Percentiles rank a stretch among this genome's conserved stretches.
phyloP scores from a whole-genome alignment of 176 grass and related monocot species.

The Cocos nucifera region DNA sequence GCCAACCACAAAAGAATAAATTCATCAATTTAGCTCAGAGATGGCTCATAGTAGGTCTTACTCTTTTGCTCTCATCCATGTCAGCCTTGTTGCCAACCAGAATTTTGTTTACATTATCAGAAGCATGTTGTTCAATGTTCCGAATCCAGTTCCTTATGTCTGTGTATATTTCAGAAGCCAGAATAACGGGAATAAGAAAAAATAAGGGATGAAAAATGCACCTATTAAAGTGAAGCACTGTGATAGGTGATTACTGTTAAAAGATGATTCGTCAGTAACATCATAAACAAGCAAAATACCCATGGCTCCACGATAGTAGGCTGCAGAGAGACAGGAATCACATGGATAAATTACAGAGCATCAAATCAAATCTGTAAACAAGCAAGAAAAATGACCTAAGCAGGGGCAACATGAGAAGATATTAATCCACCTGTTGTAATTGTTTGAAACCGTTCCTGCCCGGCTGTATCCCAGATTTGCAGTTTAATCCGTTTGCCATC shows the following conservation, averaged over 20 bases:
- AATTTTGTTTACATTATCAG: conserved; percentile 35
- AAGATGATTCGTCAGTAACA: conserved; percentile 32
- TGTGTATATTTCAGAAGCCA: neutral
- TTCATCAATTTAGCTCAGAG: too few species aligned
- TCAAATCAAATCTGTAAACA: neutral
- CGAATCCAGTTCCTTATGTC: conserved; percentile 38
- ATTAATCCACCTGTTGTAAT: conserved; percentile 20
- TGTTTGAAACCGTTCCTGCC: conserved; percentile 22
- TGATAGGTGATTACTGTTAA: conserved; percentile 20
- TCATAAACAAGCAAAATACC: conserved; percentile 38
- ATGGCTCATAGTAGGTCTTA: neutral
- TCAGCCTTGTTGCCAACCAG: conserved; percentile 38
- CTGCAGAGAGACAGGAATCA: conserved; percentile 14
- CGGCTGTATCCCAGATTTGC: conserved; percentile 31
- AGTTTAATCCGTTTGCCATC: conserved; percentile 27
- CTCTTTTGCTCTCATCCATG: conserved; percentile 43
- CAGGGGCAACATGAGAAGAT: neutral
- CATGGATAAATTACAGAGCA: neutral
- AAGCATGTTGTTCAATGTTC: conserved; percentile 35
- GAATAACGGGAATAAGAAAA: conserved; percentile 2
- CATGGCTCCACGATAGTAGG: conserved; percentile 32
- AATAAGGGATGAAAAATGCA: neutral
- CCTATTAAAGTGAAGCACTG: neutral
- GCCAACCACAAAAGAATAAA: too few species aligned
- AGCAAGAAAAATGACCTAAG: conserved; percentile 1